Evolutionary conservation across 495 filamentous ascomycete species (phyloP).

Genomic region (Penicillium coffeae): DNA sequence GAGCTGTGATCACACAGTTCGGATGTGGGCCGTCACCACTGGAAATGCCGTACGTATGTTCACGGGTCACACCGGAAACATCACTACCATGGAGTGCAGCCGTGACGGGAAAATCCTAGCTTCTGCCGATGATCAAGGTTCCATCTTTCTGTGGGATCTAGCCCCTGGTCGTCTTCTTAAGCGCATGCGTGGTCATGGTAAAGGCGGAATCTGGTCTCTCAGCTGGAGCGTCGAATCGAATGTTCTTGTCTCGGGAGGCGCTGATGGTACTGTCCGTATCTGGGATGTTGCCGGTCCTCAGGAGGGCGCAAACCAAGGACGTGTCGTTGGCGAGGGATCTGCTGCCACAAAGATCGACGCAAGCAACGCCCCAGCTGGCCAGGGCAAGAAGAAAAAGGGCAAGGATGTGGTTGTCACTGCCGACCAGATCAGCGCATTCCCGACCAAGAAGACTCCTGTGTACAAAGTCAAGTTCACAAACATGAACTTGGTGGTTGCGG

Average conservation of each 20-base stretch:
- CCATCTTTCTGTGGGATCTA: constrained; percentile 91
- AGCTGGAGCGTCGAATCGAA: constrained; percentile 87
- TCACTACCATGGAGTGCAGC: constrained; percentile 78
- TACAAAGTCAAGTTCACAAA: constrained; percentile 90
- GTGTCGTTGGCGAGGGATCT: constrained; percentile 54
- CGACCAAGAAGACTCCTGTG: constrained; percentile 93
- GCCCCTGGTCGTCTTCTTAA: constrained; percentile 77
- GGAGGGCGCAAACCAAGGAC: constrained; percentile 48
- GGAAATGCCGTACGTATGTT: constrained; percentile 87
- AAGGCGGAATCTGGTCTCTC: constrained; percentile 89
- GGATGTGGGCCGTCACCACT: constrained; percentile 92
- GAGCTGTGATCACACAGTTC: constrained; percentile 81
- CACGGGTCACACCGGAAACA: constrained; percentile 79
- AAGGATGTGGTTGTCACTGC: constrained; percentile 88
- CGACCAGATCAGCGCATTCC: constrained; percentile 89
- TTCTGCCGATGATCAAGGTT: constrained; percentile 77
- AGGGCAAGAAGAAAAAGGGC: constrained; percentile 61
- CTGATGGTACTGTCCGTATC: constrained; percentile 87
- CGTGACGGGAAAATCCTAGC: constrained; percentile 85
- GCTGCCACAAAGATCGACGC: constrained; percentile 51
- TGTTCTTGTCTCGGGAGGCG: constrained; percentile 80
- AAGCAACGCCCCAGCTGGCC: constrained; percentile 33
- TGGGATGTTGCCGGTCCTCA: constrained; percentile 81
- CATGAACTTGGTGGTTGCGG: constrained; percentile 88
- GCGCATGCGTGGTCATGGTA: constrained; percentile 88